Conservation (phyloP, 257 asterid genomes). For the Catharanthus roseus region DNA sequence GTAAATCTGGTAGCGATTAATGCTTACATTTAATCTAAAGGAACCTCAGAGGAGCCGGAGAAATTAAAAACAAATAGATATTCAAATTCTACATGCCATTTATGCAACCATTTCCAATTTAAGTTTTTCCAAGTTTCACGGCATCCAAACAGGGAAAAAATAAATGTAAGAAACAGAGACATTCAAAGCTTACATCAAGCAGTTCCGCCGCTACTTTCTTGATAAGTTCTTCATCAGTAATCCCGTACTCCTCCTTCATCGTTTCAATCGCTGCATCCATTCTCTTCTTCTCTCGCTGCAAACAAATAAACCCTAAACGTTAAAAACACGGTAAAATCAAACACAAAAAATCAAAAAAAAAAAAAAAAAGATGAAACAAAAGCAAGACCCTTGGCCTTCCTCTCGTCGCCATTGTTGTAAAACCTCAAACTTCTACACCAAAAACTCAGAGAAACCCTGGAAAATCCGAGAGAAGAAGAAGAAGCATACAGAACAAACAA, state of each 20-base stretch:
- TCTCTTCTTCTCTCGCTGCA: conserved; percentile 20
- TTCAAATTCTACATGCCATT: neutral
- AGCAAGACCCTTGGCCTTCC: conserved; percentile 22
- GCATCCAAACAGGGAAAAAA: neutral
- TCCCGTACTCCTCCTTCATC: conserved; percentile 22
- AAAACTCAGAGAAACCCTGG: neutral
- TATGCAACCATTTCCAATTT: neutral
- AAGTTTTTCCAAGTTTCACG: neutral
- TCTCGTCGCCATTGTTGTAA: conserved; percentile 25
- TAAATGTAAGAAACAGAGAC: neutral
- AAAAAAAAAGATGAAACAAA: neutral
- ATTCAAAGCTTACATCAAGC: conserved; percentile 15
- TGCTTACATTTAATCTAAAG: neutral
- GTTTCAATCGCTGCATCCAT: conserved; percentile 29
- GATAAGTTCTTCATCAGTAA: conserved; percentile 6
- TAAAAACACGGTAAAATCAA: neutral
- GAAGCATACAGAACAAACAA: neutral
- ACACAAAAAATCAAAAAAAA: neutral
- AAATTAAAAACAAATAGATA: neutral
- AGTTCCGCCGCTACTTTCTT: conserved; percentile 10
- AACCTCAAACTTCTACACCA: neutral
- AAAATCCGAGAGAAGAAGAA: neutral
- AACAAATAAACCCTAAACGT: neutral
- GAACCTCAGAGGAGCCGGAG: neutral
- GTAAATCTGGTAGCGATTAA: neutral